Percentiles rank a stretch among this genome's conserved stretches.
phyloP scores from a whole-genome alignment of 106 monocot genomes.

The Gastrodia elata region DNA sequence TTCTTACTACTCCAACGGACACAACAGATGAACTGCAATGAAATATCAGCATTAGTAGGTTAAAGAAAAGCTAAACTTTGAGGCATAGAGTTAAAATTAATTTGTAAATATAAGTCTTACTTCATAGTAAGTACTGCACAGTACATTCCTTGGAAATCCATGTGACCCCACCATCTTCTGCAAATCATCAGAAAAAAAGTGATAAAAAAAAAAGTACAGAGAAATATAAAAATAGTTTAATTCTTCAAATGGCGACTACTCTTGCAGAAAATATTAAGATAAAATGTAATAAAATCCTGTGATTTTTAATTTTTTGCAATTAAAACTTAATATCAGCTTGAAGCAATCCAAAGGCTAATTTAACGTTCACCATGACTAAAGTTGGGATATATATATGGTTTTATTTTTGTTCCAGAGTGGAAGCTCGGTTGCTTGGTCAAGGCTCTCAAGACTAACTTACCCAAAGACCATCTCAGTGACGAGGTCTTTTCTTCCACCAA shows the following conservation, averaged over 20 bases:
- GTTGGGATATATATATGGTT: neutral
- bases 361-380: too few species aligned
- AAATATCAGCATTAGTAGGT: neutral
- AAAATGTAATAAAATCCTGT: neutral
- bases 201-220: neutral
- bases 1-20: slow-evolving; percentile 52
- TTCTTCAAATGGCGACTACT: neutral
- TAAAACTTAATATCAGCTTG: too few species aligned
- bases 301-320: too few species aligned
- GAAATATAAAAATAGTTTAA: neutral
- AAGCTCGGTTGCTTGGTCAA: neutral
- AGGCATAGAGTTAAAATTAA: neutral
- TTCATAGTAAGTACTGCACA: slow-evolving; percentile 56
- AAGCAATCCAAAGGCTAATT: too few species aligned
- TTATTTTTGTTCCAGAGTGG: neutral
- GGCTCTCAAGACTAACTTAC: slow-evolving; percentile 21
- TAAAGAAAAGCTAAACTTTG: neutral
- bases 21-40: slow-evolving; percentile 57
- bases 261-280: neutral
- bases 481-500: slow-evolving; percentile 59
- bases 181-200: slow-evolving; percentile 3
- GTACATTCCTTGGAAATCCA: slow-evolving; percentile 82
- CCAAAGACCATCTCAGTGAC: slow-evolving; percentile 84
- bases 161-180: slow-evolving; percentile 47
- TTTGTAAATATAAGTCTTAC: slow-evolving; percentile 5